Evolutionary conservation across 306 rosid genomes (phyloP), one percentile per base, ranked within the genome.

Genomic region (Inga laurina): DNA sequence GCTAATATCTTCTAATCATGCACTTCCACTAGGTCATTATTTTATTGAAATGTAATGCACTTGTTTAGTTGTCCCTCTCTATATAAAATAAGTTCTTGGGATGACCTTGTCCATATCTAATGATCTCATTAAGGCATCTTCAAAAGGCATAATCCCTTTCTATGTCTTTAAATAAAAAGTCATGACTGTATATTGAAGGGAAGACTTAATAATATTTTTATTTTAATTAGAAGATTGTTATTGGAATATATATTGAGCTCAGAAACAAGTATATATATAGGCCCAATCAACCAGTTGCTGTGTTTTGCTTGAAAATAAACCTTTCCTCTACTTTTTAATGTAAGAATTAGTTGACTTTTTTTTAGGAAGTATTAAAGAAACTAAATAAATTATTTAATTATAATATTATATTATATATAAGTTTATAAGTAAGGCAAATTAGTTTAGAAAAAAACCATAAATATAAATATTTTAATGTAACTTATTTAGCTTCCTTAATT

Each of bases 101-200:
- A 34, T 71, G 84, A 57, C 84, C 85, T 91, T 94, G 97, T 89
- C 92, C 87, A 61, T 84, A 81, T 85, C 90, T 78, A 79, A 72
- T 68, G 80, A 81, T 78, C 72, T 84, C 73, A 46, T 72, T 59
- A 49, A 67, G 87, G 97, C 80, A 92, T 94, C 89, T 91, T 85
- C 65, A 37, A 70, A 79, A 66, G 82, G 94, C 83, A 89, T 92
- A 87, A 84, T 84, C 77, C 81, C 83, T 70, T 74, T 73, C 19
- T 30, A 21, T 54, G 84, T 88, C 73, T 79, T 44, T 35, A 3
- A 74, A 41, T 49, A 48, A 72, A 48, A 16, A 56, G 12, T 24
- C 21, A 32, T 67, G 72, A 41, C 83, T 73, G 44, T 16, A 67
- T 14, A 13, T 49, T 14, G 19, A 49, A 45, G 54, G 30, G 35